Evolutionary conservation across 2,329 filamentous ascomycete genomes (phyloP), one percentile per base, ranked within the genome.

Genomic region (Talaromyces amestolkiae): DNA sequence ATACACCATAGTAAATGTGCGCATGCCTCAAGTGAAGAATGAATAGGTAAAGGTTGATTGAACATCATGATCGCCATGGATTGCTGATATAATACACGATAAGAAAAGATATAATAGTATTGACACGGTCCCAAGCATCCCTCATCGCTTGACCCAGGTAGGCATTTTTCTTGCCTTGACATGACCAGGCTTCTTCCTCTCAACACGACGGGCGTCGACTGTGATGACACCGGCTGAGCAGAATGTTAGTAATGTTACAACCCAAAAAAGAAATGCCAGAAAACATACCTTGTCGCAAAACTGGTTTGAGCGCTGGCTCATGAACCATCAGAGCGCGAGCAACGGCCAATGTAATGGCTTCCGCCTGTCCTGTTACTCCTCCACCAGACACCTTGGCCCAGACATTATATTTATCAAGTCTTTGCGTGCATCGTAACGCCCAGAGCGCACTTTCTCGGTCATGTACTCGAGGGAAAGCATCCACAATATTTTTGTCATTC

Each of bases 121-220:
- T 58, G 43, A 67, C 54, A 66, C 22, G n/a, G 33, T 61, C 47
- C 35, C 59, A 49, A 53, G 53, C 56, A 66, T n/a, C 41, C 24
- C 41, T 79, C 70, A 89, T 77, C 87, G 84, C 88, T 97, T 98
- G 85, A 98, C 93, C 95, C 96, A 99, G 73, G 95, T 87, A 67
- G 94, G 94, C 88, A 91, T 96, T 88, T 99, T 99, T 81, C 95
- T 91, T 66, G 95, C 94, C 86, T 99, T 99, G 82, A 96, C 80
- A 75, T 92, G 92, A 72, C 95, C 96, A 65, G 92, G 87, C 87
- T 99, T 98, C 89, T 99, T 99, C 78, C 95, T 94, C 82, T 99
- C 95, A 71, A 99, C 96, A 75, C 85, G 89, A 82, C 94, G 92
- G 65, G 89, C 87, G 82, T 99, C 94, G 75, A 94, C 90, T 61